These are phyloP conservation scores for Pelagomonas calceolata DNA, from an alignment of 108 stramenopile species.

Conservation along the genomic window DNA sequence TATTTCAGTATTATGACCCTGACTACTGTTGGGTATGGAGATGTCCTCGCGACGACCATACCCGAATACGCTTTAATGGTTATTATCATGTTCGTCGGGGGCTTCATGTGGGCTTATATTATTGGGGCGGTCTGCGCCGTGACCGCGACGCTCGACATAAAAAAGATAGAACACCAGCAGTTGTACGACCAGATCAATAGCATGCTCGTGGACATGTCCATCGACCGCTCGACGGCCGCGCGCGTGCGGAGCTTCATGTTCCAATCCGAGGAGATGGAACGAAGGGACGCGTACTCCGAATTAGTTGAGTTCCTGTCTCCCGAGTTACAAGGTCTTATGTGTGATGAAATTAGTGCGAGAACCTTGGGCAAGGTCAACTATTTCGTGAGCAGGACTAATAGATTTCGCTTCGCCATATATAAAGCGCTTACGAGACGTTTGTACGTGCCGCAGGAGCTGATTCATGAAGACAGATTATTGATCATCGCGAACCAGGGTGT, in stretches of 20 bases:
- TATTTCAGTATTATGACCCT: not conserved
- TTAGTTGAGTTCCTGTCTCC: not conserved
- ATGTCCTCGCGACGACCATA: not conserved
- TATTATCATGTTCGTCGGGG: not conserved
- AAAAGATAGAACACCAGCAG: not conserved
- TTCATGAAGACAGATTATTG: too few species aligned
- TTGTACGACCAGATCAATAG: not conserved
- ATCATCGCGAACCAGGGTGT: not conserved
- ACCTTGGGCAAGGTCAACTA: not conserved
- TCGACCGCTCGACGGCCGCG: too few species aligned
- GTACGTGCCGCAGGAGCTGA: too few species aligned
- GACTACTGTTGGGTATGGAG: not conserved
- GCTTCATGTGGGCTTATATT: not conserved
- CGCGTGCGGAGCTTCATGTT: not conserved
- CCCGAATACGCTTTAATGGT: not conserved
- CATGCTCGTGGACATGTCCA: not conserved
- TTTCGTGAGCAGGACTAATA: not conserved
- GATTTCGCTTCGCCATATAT: not conserved
- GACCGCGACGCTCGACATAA: not conserved
- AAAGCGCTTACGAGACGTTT: not conserved
- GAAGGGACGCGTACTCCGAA: not conserved
- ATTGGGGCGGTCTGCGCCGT: not conserved
- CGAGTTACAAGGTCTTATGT: not conserved
- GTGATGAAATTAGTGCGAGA: not conserved
- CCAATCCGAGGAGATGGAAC: not conserved